Conservation (phyloP, 1,284 basidiomycete species). For the Pseudozyma thailandica region DNA sequence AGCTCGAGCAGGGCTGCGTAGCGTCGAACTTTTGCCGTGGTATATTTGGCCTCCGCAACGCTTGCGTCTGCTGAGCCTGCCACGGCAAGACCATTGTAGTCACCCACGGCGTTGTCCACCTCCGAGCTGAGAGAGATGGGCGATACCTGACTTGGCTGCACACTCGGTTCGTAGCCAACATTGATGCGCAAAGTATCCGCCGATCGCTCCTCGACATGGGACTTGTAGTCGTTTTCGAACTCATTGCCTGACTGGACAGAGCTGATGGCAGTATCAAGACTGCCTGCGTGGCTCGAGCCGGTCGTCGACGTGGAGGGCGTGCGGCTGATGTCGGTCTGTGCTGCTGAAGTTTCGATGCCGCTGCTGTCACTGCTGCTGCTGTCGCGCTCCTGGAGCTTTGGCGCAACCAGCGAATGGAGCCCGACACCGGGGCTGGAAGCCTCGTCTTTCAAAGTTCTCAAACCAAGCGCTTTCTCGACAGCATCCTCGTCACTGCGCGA, state of each 20-base stretch:
- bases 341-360: conserved; percentile 22
- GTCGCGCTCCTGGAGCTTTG: conserved; percentile 21
- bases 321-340: conserved; percentile 61
- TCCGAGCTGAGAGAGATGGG: conserved; percentile 39
- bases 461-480: conserved; percentile 18
- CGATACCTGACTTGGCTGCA: conserved; percentile 24
- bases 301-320: conserved; percentile 63
- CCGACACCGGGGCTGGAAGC: neutral
- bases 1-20: conserved; percentile 63
- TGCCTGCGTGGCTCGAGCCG: conserved; percentile 46
- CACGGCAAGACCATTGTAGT: conserved; percentile 14
- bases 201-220: conserved; percentile 33
- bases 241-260: conserved; percentile 38
- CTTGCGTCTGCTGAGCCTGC: conserved; percentile 11
- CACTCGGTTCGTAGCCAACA: conserved; percentile 17
- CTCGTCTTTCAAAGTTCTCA: neutral
- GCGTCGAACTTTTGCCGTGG: conserved; percentile 41
- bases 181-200: conserved; percentile 34
- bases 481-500: conserved; percentile 18
- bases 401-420: conserved; percentile 7
- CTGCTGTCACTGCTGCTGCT: conserved; percentile 18
- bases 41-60: conserved; percentile 24
- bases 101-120: conserved; percentile 14
- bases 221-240: conserved; percentile 35
- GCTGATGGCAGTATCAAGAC: conserved; percentile 52